Evolutionary conservation across 176 grass and related monocot species (phyloP), one percentile per base, ranked within the genome.

Genomic region (Elymus sibiricus): DNA sequence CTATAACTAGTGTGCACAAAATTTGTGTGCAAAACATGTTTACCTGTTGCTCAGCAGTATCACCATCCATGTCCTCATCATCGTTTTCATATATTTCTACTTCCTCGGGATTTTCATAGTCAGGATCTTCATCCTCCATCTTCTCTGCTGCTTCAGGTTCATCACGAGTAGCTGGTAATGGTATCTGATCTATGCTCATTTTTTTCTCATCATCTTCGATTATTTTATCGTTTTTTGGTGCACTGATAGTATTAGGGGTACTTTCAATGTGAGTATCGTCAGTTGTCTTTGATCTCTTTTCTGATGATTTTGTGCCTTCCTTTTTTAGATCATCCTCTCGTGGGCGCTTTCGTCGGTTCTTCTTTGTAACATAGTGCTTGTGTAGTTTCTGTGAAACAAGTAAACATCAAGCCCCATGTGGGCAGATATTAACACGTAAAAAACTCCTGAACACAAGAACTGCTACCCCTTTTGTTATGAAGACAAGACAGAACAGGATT

Each of bases 241-340:
- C 22, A 79, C 25, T 64, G 35, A 19, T 29, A 79, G 79, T 87
- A 62, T 58, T 40, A 65, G 80, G 64, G 17, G 71, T 63, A 78
- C 74, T 82, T 60, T 77, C 86, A 70, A 12, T 81, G 34, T 10
- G 64, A 79, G 49, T 67, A 19, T 78, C 64, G 37, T 90, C 73
- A 10, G 28, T 60, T 80, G 44, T 87, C 82, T 91, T 92, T 22
- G 61, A 74, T 39, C 71, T 69, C 47, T 94, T 94, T 47, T 64
- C 76, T 44, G 74, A 88, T 17, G 58, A 86, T 75, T 88, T 87
- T 43, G 68, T 79, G 47, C 31, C 71, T 42, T 82, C 82, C 66
- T 89, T 89, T 49, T 89, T 87, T 38, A 56, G 39, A 63, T 94
- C 84, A 25, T 94, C 92, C 19, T 90, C 92, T 73, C 92, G 89